Conservation (phyloP, 345 rosid genomes). For the Euclidium syriacum region DNA sequence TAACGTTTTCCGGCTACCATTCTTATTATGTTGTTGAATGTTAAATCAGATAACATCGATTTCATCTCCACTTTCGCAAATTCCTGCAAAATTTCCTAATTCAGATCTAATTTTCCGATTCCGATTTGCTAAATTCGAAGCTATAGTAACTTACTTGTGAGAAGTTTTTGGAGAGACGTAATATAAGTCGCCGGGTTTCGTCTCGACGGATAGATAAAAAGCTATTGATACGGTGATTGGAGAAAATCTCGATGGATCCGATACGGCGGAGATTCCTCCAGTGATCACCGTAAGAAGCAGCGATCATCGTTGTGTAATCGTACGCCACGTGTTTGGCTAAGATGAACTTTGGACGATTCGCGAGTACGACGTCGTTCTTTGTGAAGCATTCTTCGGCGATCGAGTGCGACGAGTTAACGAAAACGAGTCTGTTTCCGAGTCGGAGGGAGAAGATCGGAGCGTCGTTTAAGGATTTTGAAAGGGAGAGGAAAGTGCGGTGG, state of each 20-base stretch:
- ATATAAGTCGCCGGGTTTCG: constrained; percentile 33
- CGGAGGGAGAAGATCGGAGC: constrained; percentile 43
- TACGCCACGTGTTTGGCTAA: constrained; percentile 31
- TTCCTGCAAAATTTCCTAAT: no score
- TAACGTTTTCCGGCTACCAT: constrained; percentile 50
- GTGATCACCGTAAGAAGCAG: constrained; percentile 43
- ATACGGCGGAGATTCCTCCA: constrained; percentile 65
- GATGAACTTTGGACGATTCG: constrained; percentile 38
- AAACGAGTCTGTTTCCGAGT: constrained; percentile 38
- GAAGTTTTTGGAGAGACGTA: constrained; percentile 13
- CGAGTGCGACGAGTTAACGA: constrained; percentile 37
- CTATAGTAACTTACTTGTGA: no score
- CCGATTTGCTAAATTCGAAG: no score
- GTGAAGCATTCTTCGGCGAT: constrained; percentile 49
- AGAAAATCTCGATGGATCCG: constrained; percentile 37
- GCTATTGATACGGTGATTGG: constrained; percentile 30
- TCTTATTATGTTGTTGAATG: constrained; percentile 37
- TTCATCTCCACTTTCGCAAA: constrained; percentile 38
- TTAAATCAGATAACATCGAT: constrained; percentile 34
- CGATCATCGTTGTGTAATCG: constrained; percentile 29
- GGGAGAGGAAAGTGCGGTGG: constrained; percentile 17
- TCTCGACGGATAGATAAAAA: constrained; percentile 32
- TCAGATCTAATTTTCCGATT: no score
- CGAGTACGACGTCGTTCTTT: constrained; percentile 43
- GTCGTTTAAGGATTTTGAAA: constrained; percentile 26